These are phyloP conservation scores for Senna tora DNA, from an alignment of 306 rosid species.

Conservation along the genomic window DNA sequence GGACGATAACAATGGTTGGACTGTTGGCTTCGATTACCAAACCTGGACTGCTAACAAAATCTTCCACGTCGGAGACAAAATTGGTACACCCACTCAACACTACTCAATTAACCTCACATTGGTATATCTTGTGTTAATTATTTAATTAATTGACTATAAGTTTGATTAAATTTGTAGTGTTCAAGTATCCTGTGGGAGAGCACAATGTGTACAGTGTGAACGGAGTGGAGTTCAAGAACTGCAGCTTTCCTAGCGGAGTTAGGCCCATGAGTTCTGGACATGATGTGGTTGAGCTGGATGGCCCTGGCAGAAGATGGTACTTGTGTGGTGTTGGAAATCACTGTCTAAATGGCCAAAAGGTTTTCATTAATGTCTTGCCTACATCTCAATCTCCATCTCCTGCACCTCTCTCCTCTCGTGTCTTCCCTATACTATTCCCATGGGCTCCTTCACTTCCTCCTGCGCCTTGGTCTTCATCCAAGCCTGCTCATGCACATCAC, in stretches of 20 bases:
- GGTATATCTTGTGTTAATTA: too few relatives aligned
- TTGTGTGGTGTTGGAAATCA: conserved; percentile 17
- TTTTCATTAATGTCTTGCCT: conserved; percentile 34
- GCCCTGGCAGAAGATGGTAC: conserved; percentile 35
- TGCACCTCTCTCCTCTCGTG: not conserved
- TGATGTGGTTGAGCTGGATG: not conserved
- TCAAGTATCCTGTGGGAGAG: conserved; percentile 12
- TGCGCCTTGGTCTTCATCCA: too few relatives aligned
- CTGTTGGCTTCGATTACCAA: conserved; percentile 35
- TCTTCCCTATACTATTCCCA: not conserved
- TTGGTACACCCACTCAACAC: too few relatives aligned
- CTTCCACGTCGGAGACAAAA: conserved; percentile 40
- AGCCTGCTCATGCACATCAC: too few relatives aligned
- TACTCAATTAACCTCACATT: too few relatives aligned
- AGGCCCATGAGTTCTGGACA: conserved; percentile 7
- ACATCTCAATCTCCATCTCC: conserved; percentile 21
- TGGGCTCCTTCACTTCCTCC: not conserved
- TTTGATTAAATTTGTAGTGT: conserved; percentile 38
- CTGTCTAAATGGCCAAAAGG: conserved; percentile 30
- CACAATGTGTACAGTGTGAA: conserved; percentile 37
- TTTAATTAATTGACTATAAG: too few relatives aligned
- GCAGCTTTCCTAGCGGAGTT: conserved; percentile 1
- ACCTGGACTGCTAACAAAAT: conserved; percentile 36
- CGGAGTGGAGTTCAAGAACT: conserved; percentile 32
- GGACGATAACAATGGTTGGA: conserved; percentile 38